Evolutionary conservation across 164 flowering plant species (phyloP), one percentile per base, ranked within the genome.

Genomic region (Stephania cephalantha): DNA sequence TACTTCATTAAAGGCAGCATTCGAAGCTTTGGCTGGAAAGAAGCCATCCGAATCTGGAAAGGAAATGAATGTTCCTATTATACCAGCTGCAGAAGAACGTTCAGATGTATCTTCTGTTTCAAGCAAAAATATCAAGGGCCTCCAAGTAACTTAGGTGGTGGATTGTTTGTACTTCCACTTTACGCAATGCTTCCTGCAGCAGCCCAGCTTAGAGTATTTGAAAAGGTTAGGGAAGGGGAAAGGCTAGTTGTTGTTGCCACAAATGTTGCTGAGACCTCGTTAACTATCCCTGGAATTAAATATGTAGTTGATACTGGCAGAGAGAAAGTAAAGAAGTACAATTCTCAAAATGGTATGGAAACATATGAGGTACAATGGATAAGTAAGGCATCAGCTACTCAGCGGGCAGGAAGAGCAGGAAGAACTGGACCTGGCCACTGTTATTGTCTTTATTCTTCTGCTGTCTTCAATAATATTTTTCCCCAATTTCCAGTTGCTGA

Each of bases 271-370:
- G 99, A 96, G 84, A 96, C 99, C 45, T 96, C 99, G n/a, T 82
- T 95, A 78, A 95, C 99, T 2, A 95, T 95, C 46, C 98, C 99
- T 20, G 99, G 97, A 13, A 86, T 96, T 75, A 96, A 86, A 78
- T 96, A 96, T 86, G 99, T 96, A 63, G 97, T 94, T 79, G 99
- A 96, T 82, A 90, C 97, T 65, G 99, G 98, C 71, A 90, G 97
- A 81, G 97, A 90, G 80, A 96, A 96, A 78, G 97, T 89, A 68
- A 96, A 96, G 86, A 86, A 81, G 52, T 96, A 90, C 77, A 87
- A 91, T 75, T 74, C 86, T 46, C 73, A 86, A 30, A 96, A 82
- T 88, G 99, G 99, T 20, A 88, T 96, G 86, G 99, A 91, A 86
- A 77, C 87, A 7, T 96, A 86, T 83, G 92, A 91, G 72, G 79